Percentiles rank a stretch among this genome's conserved stretches.
These are phyloP conservation scores for Atkinsonella hypoxylon DNA, from an alignment of 2,329 filamentous ascomycete species.

Conservation along the genomic window DNA sequence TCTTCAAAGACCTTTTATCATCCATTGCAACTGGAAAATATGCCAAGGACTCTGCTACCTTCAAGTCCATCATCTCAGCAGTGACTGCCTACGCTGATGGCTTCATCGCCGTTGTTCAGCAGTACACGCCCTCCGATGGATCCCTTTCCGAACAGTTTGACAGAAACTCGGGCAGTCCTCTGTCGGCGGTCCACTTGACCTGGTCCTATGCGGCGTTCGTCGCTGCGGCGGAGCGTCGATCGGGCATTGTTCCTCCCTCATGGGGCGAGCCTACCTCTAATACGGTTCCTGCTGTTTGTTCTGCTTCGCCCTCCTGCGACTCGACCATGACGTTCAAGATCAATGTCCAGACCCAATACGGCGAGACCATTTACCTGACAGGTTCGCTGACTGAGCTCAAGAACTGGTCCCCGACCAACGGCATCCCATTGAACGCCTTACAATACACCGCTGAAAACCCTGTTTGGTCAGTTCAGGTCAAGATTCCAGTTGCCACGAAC, in stretches of 20 bases:
- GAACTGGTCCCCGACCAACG: constrained; percentile 25
- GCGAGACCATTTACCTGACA: constrained; percentile 12
- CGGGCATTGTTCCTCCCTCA: constrained; percentile 37
- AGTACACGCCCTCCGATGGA: constrained; percentile 50
- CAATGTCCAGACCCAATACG: constrained; percentile 7
- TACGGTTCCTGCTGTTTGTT: constrained; percentile 10
- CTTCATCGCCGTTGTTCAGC: constrained; percentile 47
- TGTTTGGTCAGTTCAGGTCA: constrained; percentile 41
- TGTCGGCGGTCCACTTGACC: constrained; percentile 55
- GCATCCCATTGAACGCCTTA: constrained; percentile 36
- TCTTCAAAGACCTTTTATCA: constrained; percentile 57
- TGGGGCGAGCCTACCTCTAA: constrained; percentile 30
- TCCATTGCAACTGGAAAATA: constrained; percentile 52
- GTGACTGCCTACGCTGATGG: constrained; percentile 46
- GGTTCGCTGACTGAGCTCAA: constrained; percentile 26
- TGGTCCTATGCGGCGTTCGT: constrained; percentile 62
- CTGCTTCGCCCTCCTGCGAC: constrained; percentile 15
- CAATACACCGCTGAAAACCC: constrained; percentile 42
- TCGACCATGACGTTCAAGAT: constrained; percentile 13
- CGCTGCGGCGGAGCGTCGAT: constrained; percentile 42
- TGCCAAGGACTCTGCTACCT: constrained; percentile 31
- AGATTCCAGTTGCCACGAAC: constrained; percentile 35
- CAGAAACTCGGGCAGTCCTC: constrained; percentile 33
- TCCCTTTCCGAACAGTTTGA: constrained; percentile 54
- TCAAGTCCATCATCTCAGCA: constrained; percentile 43